Evolutionary conservation across 192 early-diverging fungal genomes (phyloP), one percentile per base, ranked within the genome.

Genomic region (Linnemannia hyalina): DNA sequence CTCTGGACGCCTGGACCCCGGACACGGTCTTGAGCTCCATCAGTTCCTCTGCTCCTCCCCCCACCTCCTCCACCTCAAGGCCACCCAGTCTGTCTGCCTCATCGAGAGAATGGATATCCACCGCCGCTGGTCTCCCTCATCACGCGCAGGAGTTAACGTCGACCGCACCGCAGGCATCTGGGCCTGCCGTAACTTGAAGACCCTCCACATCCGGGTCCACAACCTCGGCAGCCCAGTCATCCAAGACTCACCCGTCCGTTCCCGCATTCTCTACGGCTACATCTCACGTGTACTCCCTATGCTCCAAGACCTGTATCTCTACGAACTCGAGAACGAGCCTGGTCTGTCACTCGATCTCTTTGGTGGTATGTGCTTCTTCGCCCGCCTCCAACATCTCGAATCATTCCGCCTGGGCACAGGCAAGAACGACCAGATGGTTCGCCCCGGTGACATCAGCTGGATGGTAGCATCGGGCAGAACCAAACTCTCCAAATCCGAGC

Each of bases 131-230:
- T 65, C 60, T 10, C 60, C 60, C 13, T 65, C 60, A 15, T n/a
- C 26, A 1, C 60, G 60, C 13, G 9, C 60, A 15, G 60, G 60
- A 32, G 13, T 65, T 29, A 26, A 4, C 9, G 60, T 65, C 9
- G 60, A 65, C 26, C 60, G 60, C 26, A 26, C n/a, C 10, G 60
- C 60, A 3, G 60, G 60, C 60, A 65, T 65, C 3, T 65, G 60
- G 60, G 60, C 60, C 10, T 65, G 60, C 26, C 60, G 29, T 4
- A 65, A 65, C 29, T 29, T 65, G 26, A 65, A 65, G 29, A 65
- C 60, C 60, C 60, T 65, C 13, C 60, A 65, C 60, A 65, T 65
- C 11, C 60, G 60, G 11, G 60, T 65, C n/a, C 60, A 65, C 29
- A 65, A 65, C 29, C 26, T 65, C 11, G 60, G 60, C 60, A 65